Evolutionary conservation across 495 filamentous ascomycete species (phyloP).

Genomic region (Pseudevernia furfuracea): DNA sequence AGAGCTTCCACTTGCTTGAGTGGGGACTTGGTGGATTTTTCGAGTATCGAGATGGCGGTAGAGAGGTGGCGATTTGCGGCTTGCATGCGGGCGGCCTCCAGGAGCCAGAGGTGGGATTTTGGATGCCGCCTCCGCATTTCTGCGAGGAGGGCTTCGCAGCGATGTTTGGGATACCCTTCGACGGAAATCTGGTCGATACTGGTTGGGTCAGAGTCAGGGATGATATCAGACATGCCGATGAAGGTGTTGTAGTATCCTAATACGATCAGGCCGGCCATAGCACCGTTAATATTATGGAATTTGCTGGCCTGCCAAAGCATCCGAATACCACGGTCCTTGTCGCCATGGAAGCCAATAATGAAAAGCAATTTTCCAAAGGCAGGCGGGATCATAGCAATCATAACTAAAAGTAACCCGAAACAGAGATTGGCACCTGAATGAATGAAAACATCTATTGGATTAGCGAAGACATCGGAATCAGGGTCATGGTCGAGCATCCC

Average conservation of each 20-base stretch:
- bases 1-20: constrained; percentile 81
- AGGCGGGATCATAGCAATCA: constrained; percentile 87
- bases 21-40: constrained; percentile 50
- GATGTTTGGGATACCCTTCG: constrained; percentile 64
- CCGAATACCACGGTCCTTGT: constrained; percentile 70
- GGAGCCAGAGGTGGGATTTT: constrained; percentile 73
- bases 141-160: constrained; percentile 58
- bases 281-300: constrained; percentile 83
- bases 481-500: constrained; percentile 42
- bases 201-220: constrained; percentile 49
- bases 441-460: constrained; percentile 75
- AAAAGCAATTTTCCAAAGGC: constrained; percentile 75
- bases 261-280: constrained; percentile 72
- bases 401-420: constrained; percentile 74
- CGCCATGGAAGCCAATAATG: constrained; percentile 87
- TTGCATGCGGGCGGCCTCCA: constrained; percentile 81
- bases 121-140: constrained; percentile 74
- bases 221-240: constrained; percentile 78
- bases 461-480: constrained; percentile 50
- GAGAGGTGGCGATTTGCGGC: constrained; percentile 59
- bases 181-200: constrained; percentile 42
- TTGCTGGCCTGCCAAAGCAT: constrained; percentile 92
- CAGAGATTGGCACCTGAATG: constrained; percentile 83
- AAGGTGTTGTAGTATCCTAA: constrained; percentile 84
- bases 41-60: constrained; percentile 58